Evolutionary conservation across 345 rosid genomes (phyloP).

Genomic region (Eucalyptus pumila): DNA sequence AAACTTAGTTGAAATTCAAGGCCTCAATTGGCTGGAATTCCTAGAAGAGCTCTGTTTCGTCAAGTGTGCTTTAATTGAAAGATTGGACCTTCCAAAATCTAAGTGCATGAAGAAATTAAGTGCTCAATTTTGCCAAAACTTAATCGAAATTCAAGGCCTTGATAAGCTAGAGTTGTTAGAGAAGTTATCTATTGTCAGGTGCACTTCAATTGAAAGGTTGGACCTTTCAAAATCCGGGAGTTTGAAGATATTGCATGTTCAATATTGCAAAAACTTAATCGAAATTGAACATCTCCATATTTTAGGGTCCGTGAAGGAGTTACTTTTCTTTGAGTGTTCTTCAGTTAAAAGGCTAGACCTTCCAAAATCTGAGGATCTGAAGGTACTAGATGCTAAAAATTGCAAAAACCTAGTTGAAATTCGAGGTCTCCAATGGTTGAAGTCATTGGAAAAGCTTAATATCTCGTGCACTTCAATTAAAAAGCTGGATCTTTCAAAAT

Average conservation of each 20-base stretch:
- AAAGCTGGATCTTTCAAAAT: too few relatives aligned
- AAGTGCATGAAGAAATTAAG: neutral
- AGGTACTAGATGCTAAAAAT: fast-evolving
- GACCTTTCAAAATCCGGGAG: too few relatives aligned
- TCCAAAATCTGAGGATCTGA: too few relatives aligned
- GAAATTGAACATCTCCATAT: neutral
- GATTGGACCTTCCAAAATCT: neutral
- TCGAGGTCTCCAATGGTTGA: fast-evolving
- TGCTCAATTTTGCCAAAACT: neutral
- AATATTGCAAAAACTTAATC: neutral
- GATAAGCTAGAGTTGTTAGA: too few relatives aligned
- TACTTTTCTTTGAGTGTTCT: fast-evolving
- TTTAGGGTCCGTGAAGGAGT: too few relatives aligned
- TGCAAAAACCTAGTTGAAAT: too few relatives aligned
- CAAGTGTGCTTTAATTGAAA: neutral
- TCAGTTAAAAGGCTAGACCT: too few relatives aligned
- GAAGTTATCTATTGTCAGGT: fast-evolving
- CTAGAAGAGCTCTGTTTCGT: fast-evolving
- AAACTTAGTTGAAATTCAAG: neutral
- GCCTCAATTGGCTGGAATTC: neutral
- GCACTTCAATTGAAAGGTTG: neutral
- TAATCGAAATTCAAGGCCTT: neutral
- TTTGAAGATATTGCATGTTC: neutral
- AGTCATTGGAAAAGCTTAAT: fast-evolving
- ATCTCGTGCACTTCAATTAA: too few relatives aligned